phyloP scores from a whole-genome alignment of 371 early-diverging fungal genomes.

The Mucor piriformis region DNA sequence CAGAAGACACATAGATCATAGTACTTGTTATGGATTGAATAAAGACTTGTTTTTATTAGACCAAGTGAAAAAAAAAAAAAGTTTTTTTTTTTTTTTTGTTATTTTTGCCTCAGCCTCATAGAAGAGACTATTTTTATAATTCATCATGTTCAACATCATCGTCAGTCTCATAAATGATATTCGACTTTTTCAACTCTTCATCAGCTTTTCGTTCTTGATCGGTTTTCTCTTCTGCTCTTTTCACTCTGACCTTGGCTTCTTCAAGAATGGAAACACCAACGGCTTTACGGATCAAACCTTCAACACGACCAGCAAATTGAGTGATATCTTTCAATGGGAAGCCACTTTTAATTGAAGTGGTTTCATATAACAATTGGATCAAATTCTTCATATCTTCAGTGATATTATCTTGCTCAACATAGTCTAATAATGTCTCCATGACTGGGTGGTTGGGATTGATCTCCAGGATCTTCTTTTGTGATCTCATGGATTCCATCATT shows the following conservation, averaged over 20 bases:
- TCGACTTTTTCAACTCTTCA: constrained; percentile 33
- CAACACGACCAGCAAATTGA: constrained; percentile 72
- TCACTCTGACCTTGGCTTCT: constrained; percentile 54
- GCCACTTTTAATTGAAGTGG: constrained; percentile 78
- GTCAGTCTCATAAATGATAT: constrained; percentile 25
- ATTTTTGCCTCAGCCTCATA: neutral
- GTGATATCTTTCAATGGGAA: constrained; percentile 64
- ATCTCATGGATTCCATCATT: constrained; percentile 59
- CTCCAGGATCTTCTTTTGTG: constrained; percentile 80
- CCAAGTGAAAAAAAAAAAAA: neutral
- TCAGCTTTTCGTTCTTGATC: constrained; percentile 41
- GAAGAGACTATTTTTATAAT: constrained; percentile 2
- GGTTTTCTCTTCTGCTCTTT: constrained; percentile 47
- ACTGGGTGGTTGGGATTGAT: constrained; percentile 84
- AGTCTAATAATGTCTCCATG: constrained; percentile 58
- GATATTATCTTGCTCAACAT: constrained; percentile 47
- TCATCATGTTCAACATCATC: constrained; percentile 32
- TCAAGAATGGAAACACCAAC: constrained; percentile 63
- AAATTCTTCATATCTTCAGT: constrained; percentile 60
- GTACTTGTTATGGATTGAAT: too few species aligned
- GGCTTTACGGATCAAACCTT: constrained; percentile 66
- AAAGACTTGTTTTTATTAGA: neutral
- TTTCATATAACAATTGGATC: constrained; percentile 74
- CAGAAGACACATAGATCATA: too few species aligned
- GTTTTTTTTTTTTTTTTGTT: neutral